Conservation (phyloP, 2,329 filamentous ascomycete genomes). For the Aspergillus luchuensis region DNA sequence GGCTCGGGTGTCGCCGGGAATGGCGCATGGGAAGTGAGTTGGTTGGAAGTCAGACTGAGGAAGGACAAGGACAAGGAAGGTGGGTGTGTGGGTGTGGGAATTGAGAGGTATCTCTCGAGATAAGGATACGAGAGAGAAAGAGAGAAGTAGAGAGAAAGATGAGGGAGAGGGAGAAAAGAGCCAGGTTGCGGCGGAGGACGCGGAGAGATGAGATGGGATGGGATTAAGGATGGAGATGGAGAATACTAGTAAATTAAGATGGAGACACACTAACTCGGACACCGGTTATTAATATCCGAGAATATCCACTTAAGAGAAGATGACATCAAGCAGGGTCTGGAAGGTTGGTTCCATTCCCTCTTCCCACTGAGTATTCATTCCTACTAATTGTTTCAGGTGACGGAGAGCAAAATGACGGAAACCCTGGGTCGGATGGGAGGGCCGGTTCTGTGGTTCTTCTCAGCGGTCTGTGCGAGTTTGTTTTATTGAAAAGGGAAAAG, state of each 20-base stretch:
- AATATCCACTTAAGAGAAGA: neutral
- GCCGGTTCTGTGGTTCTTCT: neutral
- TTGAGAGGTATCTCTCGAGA: too few relatives aligned
- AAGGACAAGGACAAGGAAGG: neutral
- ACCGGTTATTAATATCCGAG: conserved; percentile 1
- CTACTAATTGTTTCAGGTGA: too few relatives aligned
- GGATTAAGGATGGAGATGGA: neutral
- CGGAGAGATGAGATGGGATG: neutral
- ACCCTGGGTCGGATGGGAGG: neutral
- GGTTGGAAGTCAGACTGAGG: neutral
- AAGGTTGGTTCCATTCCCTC: too few relatives aligned
- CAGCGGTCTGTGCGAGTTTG: neutral
- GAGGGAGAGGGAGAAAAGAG: neutral
- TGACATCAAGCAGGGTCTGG: conserved; percentile 9
- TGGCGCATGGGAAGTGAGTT: conserved; percentile 26
- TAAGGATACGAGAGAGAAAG: conserved; percentile 2
- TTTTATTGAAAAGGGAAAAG: too few relatives aligned
- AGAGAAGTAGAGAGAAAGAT: conserved; percentile 1
- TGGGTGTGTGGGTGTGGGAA: neutral
- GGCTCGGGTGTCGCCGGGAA: conserved; percentile 20
- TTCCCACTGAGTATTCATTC: too few relatives aligned
- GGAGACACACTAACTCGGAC: conserved; percentile 5
- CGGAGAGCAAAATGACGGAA: neutral
- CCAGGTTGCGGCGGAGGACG: neutral
- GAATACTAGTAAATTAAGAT: neutral